Base-by-base conservation (phyloP, 768 basidiomycete species). In the Candolleomyces efflorescens region DNA sequence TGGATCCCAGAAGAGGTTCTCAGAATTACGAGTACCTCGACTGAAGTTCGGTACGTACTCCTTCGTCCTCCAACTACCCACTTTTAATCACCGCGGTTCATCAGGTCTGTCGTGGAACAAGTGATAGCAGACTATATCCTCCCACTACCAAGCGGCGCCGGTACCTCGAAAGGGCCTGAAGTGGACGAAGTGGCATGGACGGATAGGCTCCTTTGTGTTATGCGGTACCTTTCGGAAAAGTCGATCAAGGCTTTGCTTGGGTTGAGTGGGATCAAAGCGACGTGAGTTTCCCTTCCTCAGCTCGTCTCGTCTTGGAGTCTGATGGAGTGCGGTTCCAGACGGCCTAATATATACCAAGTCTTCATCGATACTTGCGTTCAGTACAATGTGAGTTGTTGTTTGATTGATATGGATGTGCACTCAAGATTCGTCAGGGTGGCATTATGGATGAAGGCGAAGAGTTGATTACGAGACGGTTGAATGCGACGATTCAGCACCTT, bases 1-100 rank as follows among this genome's bases (percentile, higher is more conserved):
- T 99, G 97, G 97, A 98, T 99, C 60, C 94, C 97, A 0, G 79
- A 87, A 24, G 75, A 79, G 41, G 75, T 98, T 27, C 74, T 95
- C 9, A 77, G 78, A 43, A 79, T 81, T 59, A 75, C 79, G 9
- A 71, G 75, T n/a, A 68, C 79, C 17, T 79, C 75, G 13, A 38
- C 69, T 0, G 89, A 92, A 64, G 77, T 85, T 44, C 82, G 84
- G 86, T 89, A 60, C 53, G 78, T 38, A 36, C 10, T 51, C 15
- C 13, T 52, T 38, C 15, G 27, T 24, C 23, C 2, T 26, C 11
- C 2, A 18, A 6, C 32, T 22, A n/a, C n/a, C n/a, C n/a, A n/a
- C n/a, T n/a, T n/a, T n/a, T n/a, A n/a, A n/a, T n/a, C n/a, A n/a
- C n/a, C n/a, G n/a, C n/a, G n/a, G n/a, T n/a, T n/a, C n/a, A n/a